phyloP scores from a whole-genome alignment of 2,329 filamentous ascomycete genomes.

The Cladosporium phlei region DNA sequence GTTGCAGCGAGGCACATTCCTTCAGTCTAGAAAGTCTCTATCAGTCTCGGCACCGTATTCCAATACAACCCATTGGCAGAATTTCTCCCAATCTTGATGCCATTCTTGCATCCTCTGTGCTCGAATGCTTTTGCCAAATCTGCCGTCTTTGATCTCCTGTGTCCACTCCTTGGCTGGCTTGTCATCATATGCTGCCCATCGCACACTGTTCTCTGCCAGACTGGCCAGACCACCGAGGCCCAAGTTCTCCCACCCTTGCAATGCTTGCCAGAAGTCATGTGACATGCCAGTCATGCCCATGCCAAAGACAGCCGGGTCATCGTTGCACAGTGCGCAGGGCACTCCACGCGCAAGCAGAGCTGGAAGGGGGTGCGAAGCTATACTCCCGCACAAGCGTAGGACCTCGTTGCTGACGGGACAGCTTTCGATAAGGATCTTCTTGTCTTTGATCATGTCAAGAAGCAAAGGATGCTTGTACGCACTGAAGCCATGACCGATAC shows the following conservation, averaged over 20 bases:
- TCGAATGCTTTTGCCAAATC: conserved; percentile 65
- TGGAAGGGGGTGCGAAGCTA: conserved; percentile 75
- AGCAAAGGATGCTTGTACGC: conserved; percentile 88
- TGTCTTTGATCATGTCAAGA: conserved; percentile 82
- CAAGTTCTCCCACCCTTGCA: conserved; percentile 88
- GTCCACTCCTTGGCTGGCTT: conserved; percentile 66
- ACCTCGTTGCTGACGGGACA: conserved; percentile 92
- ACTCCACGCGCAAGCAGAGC: conserved; percentile 82
- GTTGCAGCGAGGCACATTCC: too few species aligned
- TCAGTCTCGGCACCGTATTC: conserved; percentile 51
- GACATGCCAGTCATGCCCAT: conserved; percentile 78
- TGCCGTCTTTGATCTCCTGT: conserved; percentile 67
- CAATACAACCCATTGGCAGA: conserved; percentile 82
- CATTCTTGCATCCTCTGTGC: conserved; percentile 71
- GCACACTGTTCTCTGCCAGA: conserved; percentile 86
- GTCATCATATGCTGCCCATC: conserved; percentile 87
- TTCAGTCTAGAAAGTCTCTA: conserved; percentile 12
- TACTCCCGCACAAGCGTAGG: conserved; percentile 69
- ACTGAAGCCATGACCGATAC: conserved; percentile 85
- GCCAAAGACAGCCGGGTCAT: conserved; percentile 84
- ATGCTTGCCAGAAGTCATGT: conserved; percentile 89
- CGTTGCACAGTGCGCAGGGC: conserved; percentile 77
- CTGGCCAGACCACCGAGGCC: conserved; percentile 80
- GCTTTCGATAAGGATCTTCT: conserved; percentile 79
- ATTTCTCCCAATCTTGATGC: conserved; percentile 78